phyloP scores from a whole-genome alignment of 2,329 filamentous ascomycete genomes.

The Aspergillus novofumigatus region DNA sequence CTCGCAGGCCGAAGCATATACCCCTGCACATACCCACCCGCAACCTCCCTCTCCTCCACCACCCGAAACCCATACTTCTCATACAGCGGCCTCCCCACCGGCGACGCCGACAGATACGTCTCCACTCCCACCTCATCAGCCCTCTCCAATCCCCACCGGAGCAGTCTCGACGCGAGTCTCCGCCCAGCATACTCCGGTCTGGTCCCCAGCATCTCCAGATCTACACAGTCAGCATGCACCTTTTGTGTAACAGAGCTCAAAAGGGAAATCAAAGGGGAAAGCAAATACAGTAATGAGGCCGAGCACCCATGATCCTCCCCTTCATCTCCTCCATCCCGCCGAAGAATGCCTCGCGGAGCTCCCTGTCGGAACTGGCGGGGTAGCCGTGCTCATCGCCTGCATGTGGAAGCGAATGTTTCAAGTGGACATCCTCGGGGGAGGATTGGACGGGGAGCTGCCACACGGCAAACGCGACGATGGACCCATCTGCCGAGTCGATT shows the following conservation, averaged over 20 bases:
- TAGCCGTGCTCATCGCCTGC: slow-evolving; percentile 6
- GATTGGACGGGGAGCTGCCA: slow-evolving; percentile 17
- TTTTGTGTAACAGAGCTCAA: too few species aligned
- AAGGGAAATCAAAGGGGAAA: too few species aligned
- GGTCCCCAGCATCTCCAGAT: slow-evolving; percentile 23
- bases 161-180: slow-evolving; percentile 24
- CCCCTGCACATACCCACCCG: slow-evolving; percentile 3
- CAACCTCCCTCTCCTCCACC: slow-evolving; percentile 3
- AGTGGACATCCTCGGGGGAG: background rate
- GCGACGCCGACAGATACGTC: slow-evolving; percentile 35
- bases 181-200: slow-evolving; percentile 19
- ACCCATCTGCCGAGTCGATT: slow-evolving; percentile 5
- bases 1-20: slow-evolving; percentile 3
- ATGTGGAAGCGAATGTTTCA: background rate
- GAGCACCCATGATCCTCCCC: slow-evolving; percentile 14
- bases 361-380: slow-evolving; percentile 14
- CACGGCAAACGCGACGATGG: slow-evolving; percentile 20
- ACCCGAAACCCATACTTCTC: slow-evolving; percentile 36
- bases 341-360: slow-evolving; percentile 20
- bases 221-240: slow-evolving; percentile 5
- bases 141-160: slow-evolving; percentile 35
- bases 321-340: slow-evolving; percentile 14
- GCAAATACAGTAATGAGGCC: slow-evolving; percentile 24
- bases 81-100: slow-evolving; percentile 35
- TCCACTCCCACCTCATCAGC: slow-evolving; percentile 32